Evolutionary conservation across 768 basidiomycete species (phyloP), one percentile per base, ranked within the genome.

Genomic region (Russula compacta): DNA sequence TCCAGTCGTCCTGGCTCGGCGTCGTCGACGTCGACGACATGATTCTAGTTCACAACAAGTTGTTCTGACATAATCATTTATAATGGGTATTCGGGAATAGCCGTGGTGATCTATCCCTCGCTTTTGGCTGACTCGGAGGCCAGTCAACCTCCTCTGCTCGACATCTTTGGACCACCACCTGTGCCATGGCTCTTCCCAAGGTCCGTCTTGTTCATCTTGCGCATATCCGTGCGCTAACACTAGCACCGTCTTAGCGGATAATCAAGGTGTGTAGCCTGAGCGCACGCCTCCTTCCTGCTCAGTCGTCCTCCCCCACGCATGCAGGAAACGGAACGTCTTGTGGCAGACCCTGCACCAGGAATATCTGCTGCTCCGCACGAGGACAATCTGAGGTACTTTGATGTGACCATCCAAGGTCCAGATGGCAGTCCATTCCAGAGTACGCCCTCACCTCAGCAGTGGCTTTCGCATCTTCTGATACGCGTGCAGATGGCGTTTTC

Each of bases 301-400:
- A 58, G 46, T 47, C 50, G 35, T 17, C 49, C 11, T 44, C n/a
- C n/a, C 35, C 53, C 14, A 53, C 53, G n/a, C 52, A 48, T 47
- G 32, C 68, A 98, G 95, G 97, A 98, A 81, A 99, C 97, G 38
- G 95, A 98, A 73, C 83, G 97, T 36, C 87, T 99, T 15, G 86
- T 95, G 48, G 86, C 92, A 46, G 97, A 99, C 76, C 94, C 95
- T 19, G 95, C 95, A 2, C 97, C 97, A 21, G 97, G 97, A 54
- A 98, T 99, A 60, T 83, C 91, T n/a, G 97, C 97, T 19, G 74
- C 79, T 6, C 95, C 97, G 2, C 97, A 98, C 67, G 94, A 98
- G 2, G 97, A 99, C 71, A 99, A 99, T 75, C 77, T 99, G 59
- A 82, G 97, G 55, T 98, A 99, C 79, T 99, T 99, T 76, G 94